Percentiles rank a stretch among this genome's conserved stretches.
phyloP scores from a whole-genome alignment of 768 basidiomycete species.

The Kwoniella heveanensis region DNA sequence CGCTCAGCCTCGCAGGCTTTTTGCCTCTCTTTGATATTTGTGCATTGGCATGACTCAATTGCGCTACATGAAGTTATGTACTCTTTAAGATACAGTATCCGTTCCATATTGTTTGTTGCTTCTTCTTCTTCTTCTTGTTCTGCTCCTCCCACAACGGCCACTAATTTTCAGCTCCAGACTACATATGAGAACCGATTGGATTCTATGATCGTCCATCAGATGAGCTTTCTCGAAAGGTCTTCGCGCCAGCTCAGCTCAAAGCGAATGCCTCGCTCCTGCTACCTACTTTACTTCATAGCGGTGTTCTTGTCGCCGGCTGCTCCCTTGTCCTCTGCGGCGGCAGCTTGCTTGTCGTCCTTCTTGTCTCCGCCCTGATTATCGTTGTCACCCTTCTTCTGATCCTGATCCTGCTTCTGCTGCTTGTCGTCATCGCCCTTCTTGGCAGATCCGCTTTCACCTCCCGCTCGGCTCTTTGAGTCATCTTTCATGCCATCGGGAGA shows the following conservation, averaged over 20 bases:
- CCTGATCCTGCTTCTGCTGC: conserved; percentile 8
- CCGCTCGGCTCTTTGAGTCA: conserved; percentile 4
- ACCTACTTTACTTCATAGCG: conserved; percentile 13
- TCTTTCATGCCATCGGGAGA: conserved; percentile 16
- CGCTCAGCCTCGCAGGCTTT: too few relatives aligned
- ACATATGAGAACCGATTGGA: too few relatives aligned
- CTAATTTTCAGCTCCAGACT: too few relatives aligned
- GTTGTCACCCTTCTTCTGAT: conserved; percentile 4
- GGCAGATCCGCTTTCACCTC: conserved; percentile 9
- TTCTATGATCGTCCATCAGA: too few relatives aligned
- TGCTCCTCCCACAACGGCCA: too few relatives aligned
- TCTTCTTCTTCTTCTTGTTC: not conserved
- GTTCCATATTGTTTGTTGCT: not conserved
- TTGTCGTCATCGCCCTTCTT: conserved; percentile 9
- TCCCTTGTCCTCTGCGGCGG: conserved; percentile 17
- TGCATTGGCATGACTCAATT: not conserved
- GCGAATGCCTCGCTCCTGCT: too few relatives aligned
- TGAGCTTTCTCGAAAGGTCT: too few relatives aligned
- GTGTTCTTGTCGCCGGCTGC: conserved; percentile 25
- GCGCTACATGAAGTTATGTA: not conserved
- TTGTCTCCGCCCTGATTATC: conserved; percentile 18
- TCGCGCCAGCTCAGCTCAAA: too few relatives aligned
- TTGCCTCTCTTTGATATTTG: too few relatives aligned
- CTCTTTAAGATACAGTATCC: not conserved
- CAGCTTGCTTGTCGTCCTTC: conserved; percentile 13